A percentile compares a stretch with the other conserved stretches of the same genome.
phyloP scores from a whole-genome alignment of 768 basidiomycete species.

The Leccinellum albellum region DNA sequence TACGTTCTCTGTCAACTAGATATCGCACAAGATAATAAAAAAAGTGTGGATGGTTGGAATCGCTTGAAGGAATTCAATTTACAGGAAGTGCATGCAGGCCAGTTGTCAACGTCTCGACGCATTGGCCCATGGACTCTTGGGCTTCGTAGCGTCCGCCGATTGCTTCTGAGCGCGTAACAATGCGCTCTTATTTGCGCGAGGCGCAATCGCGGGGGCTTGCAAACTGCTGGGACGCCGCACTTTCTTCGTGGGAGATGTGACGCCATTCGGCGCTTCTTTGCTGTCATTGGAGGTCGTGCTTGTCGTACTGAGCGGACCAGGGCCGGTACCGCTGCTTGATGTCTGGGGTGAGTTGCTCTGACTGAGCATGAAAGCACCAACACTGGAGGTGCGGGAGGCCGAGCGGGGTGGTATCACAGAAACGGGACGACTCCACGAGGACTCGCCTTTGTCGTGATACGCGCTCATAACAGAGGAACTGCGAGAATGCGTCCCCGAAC shows the following conservation, averaged over 20 bases:
- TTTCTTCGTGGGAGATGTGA: slow-evolving; percentile 26
- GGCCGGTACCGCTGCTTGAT: slow-evolving; percentile 23
- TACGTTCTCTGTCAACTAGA: slow-evolving; percentile 13
- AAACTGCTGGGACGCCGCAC: slow-evolving; percentile 54
- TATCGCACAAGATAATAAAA: slow-evolving; percentile 15
- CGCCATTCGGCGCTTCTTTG: slow-evolving; percentile 17
- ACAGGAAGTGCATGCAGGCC: not conserved
- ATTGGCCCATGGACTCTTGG: slow-evolving; percentile 32
- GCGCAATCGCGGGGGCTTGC: slow-evolving; percentile 57
- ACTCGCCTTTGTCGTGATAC: slow-evolving; percentile 18
- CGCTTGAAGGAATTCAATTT: slow-evolving; percentile 8
- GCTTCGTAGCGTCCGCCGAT: slow-evolving; percentile 34
- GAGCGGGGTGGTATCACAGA: slow-evolving; percentile 36
- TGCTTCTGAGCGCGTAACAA: slow-evolving; percentile 66
- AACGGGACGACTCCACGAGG: slow-evolving; percentile 13
- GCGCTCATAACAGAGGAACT: slow-evolving; percentile 39
- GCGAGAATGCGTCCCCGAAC: slow-evolving; percentile 35
- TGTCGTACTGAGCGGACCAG: slow-evolving; percentile 28
- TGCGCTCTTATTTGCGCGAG: slow-evolving; percentile 73
- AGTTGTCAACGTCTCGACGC: slow-evolving; percentile 23
- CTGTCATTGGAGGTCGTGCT: slow-evolving; percentile 23
- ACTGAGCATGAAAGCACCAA: slow-evolving; percentile 8
- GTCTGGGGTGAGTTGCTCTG: slow-evolving; percentile 28
- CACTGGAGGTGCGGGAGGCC: slow-evolving; percentile 38
- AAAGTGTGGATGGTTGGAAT: slow-evolving; percentile 13